Base-by-base conservation (phyloP, 306 rosid genomes). In the Prunus fruticosa region DNA sequence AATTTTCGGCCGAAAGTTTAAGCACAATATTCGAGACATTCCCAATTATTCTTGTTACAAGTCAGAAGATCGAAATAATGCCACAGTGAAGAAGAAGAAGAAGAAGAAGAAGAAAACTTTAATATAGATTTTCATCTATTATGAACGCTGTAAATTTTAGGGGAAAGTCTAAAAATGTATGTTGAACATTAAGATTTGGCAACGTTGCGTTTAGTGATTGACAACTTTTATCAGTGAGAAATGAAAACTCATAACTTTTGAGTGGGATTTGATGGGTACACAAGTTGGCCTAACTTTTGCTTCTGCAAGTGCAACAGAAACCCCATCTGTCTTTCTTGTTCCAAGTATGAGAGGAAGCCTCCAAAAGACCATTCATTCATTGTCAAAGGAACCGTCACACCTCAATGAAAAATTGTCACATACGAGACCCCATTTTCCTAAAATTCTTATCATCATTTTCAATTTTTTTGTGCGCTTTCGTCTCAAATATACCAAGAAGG, bases 311-410 rank as follows among this genome's bases (percentile, higher is more conserved):
- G 49, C 49, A 71, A 71, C 32, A 71, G 11, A 53, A 52, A 56
- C 49, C 1, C 25, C 19, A 19, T 30, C 19, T 19, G 49, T 51
- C 63, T 28, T 38, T n/a, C 8, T 43, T 25, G 19, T 45, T 56
- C n/a, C 50, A 20, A 51, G 1, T 60, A 28, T 32, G 38, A 5
- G 58, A 47, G 34, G 61, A 58, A 69, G 69, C 77, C 64, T 74
- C 30, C 68, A 73, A 67, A 62, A 62, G 9, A 53, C 28, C 34
- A 7, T 32, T 18, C 47, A 12, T 69, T 32, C 23, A 25, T 69
- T 5, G 81, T 79, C 86, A 75, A 83, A 38, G 28, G 49, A 41
- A 67, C 66, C 69, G 57, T 79, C 76, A 27, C 74, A 30, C 46
- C 38, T 34, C 22, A 73, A n/a, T 11, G 64, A 45, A 45, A 69